Percentiles rank a stretch among this genome's conserved stretches.
phyloP scores from a whole-genome alignment of 495 filamentous ascomycete genomes.

The Ramalina peruviana region DNA sequence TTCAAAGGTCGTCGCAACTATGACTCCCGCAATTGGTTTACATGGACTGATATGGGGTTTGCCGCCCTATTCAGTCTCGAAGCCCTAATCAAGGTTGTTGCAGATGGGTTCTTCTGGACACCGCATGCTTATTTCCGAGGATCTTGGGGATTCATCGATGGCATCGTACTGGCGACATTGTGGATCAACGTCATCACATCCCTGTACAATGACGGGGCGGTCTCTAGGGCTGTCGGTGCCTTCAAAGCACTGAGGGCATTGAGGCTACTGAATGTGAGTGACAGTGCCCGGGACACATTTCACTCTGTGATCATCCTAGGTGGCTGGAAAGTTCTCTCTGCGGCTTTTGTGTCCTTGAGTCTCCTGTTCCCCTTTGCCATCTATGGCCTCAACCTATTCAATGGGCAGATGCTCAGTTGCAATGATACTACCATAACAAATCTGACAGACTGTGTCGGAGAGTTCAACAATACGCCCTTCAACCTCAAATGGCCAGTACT shows the following conservation, averaged over 20 bases:
- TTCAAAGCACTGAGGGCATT: conserved; percentile 97
- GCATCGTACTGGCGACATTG: conserved; percentile 78
- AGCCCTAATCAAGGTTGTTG: conserved; percentile 83
- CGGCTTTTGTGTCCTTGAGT: conserved; percentile 86
- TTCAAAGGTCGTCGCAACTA: conserved; percentile 39
- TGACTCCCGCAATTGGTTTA: conserved; percentile 70
- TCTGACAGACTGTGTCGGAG: conserved; percentile 64
- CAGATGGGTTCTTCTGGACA: conserved; percentile 93
- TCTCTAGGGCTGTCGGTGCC: conserved; percentile 82
- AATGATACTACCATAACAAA: conserved; percentile 50
- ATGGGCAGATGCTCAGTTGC: conserved; percentile 63
- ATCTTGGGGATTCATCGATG: conserved; percentile 95
- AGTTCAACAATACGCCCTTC: conserved; percentile 63
- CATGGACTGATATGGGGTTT: conserved; percentile 82
- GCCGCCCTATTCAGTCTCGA: conserved; percentile 78
- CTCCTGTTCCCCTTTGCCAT: conserved; percentile 93
- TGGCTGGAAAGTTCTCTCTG: conserved; percentile 77
- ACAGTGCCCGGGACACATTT: conserved; percentile 90
- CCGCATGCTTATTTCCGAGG: conserved; percentile 95
- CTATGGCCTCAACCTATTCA: conserved; percentile 86
- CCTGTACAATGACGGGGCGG: conserved; percentile 57
- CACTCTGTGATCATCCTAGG: conserved; percentile 91
- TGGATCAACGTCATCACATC: conserved; percentile 91
- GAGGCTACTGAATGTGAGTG: conserved; percentile 84
- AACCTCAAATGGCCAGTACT: conserved; percentile 56